A percentile compares a stretch with the other conserved stretches of the same genome.
phyloP scores from a whole-genome alignment of 2,329 filamentous ascomycete species.

The Alternaria triticina region DNA sequence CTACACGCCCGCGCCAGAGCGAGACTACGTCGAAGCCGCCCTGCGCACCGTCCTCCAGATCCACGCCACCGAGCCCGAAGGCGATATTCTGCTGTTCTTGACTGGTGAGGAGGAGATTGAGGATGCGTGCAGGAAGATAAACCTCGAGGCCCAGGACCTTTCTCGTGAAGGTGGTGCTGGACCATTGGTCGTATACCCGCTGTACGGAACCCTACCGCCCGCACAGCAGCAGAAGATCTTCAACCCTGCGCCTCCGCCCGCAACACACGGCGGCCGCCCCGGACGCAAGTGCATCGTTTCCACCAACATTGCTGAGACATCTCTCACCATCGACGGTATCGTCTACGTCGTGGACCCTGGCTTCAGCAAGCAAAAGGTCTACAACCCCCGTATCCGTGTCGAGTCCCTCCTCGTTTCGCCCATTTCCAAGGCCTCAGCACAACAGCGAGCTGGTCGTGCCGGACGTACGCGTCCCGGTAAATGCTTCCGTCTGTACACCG shows the following conservation, averaged over 20 bases:
- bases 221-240: constrained; percentile 96
- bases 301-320: constrained; percentile 98
- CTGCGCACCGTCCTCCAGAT: constrained; percentile 96
- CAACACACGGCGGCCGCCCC: constrained; percentile 76
- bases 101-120: constrained; percentile 99
- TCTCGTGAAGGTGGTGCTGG: constrained; percentile 89
- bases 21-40: constrained; percentile 95
- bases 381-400: constrained; percentile 94
- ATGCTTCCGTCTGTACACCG: constrained; percentile 96
- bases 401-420: constrained; percentile 97
- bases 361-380: constrained; percentile 99
- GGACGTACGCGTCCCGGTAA: constrained; percentile 98
- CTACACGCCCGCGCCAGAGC: constrained; percentile 94
- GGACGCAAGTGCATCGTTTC: constrained; percentile 95
- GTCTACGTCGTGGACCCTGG: constrained; percentile 99
- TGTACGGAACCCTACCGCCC: constrained; percentile 92
- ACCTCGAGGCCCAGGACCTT: constrained; percentile 89
- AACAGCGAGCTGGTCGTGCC: constrained; percentile 97
- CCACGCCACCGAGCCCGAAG: constrained; percentile 88
- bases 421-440: constrained; percentile 96
- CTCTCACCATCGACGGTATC: constrained; percentile 96
- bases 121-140: constrained; percentile 91
- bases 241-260: constrained; percentile 78
- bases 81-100: constrained; percentile 91
- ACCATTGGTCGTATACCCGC: constrained; percentile 86